A percentile compares a stretch with the other conserved stretches of the same genome.
Evolutionary conservation across 495 filamentous ascomycete genomes (phyloP).

Genomic region (Trypethelium eluteriae): DNA sequence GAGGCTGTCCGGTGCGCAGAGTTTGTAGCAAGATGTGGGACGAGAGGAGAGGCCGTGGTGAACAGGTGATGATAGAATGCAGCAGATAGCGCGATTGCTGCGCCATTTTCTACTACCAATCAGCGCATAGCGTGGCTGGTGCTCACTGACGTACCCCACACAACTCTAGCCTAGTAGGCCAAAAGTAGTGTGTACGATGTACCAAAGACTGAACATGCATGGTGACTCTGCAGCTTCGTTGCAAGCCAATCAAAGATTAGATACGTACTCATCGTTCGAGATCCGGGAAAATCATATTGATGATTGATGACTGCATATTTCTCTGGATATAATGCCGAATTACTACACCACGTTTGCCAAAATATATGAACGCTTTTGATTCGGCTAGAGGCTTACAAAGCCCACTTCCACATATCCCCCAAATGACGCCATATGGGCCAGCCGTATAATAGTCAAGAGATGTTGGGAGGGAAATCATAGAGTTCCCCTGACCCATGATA

Average conservation of each 20-base stretch:
- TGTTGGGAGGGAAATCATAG: neutral
- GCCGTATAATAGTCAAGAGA: neutral
- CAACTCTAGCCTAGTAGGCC: neutral
- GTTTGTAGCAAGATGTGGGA: neutral
- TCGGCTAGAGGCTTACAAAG: neutral
- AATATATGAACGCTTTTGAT: neutral
- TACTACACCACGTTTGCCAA: neutral
- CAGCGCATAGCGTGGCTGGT: constrained; percentile 10
- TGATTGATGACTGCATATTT: neutral
- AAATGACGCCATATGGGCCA: neutral
- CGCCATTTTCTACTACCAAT: neutral
- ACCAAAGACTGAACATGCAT: too few species aligned
- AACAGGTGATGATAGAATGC: neutral
- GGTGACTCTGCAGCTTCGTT: too few species aligned
- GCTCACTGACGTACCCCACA: constrained; percentile 2
- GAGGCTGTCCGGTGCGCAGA: neutral
- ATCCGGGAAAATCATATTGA: too few species aligned
- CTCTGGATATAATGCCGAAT: neutral
- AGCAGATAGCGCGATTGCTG: constrained; percentile 1
- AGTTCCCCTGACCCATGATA: neutral
- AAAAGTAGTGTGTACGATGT: too few species aligned
- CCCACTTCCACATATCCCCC: neutral
- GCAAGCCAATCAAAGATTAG: too few species aligned
- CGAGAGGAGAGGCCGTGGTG: neutral
- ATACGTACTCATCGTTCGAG: too few species aligned